Conservation (phyloP, 805 yeast genomes). For the Geotrichum ghanense region DNA sequence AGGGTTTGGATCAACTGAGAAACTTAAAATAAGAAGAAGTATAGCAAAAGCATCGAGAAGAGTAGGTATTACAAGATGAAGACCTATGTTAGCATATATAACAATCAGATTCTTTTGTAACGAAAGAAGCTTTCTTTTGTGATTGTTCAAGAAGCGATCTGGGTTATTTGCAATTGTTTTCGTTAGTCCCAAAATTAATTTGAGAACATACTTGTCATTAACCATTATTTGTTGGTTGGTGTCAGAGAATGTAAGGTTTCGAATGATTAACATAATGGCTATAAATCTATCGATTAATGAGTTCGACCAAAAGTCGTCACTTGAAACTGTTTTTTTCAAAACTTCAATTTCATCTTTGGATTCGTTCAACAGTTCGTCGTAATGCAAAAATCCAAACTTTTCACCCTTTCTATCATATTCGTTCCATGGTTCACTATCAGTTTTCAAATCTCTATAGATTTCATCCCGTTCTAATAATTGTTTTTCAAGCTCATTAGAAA, state of each 20-base stretch:
- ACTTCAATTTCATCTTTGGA: slow-evolving; percentile 17
- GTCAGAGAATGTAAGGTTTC: slow-evolving; percentile 75
- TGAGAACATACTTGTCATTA: slow-evolving; percentile 14
- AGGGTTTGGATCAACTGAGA: slow-evolving; percentile 15
- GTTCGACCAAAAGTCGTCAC: slow-evolving; percentile 14
- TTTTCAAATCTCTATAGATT: neutral
- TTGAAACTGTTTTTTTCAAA: slow-evolving; percentile 15
- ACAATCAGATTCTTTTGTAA: slow-evolving; percentile 24
- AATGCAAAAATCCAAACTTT: slow-evolving; percentile 20
- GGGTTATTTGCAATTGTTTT: slow-evolving; percentile 21
- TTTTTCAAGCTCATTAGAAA: neutral
- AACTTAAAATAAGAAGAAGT: slow-evolving; percentile 23
- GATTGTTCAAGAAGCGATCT: slow-evolving; percentile 13
- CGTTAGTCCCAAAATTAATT: slow-evolving; percentile 17
- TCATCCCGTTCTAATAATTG: neutral
- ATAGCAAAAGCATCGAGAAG: slow-evolving; percentile 21
- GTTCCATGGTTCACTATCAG: neutral
- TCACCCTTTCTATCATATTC: neutral
- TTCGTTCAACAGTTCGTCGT: slow-evolving; percentile 17
- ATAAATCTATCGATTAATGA: slow-evolving; percentile 54
- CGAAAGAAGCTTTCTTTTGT: slow-evolving; percentile 21
- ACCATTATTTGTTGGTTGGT: slow-evolving; percentile 30
- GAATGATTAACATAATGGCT: slow-evolving; percentile 68
- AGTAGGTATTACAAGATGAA: slow-evolving; percentile 20
- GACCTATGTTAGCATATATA: slow-evolving; percentile 23